phyloP scores from a whole-genome alignment of 2,329 filamentous ascomycete genomes.

The Thielaviopsis populi region DNA sequence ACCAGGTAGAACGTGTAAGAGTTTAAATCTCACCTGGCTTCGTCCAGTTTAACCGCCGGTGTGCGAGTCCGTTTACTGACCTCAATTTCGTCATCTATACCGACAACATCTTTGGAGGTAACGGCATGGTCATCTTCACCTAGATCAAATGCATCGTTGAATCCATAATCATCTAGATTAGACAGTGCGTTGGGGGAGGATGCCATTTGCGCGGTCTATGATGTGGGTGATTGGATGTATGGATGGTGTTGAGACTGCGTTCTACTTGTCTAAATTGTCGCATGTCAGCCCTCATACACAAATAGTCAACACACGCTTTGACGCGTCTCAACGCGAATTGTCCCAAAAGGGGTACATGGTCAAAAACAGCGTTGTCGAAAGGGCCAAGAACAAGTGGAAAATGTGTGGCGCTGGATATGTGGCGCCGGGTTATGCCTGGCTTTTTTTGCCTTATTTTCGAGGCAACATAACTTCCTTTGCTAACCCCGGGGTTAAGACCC shows the following conservation, averaged over 20 bases:
- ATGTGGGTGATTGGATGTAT: neutral
- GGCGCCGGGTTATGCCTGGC: neutral
- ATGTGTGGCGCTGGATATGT: neutral
- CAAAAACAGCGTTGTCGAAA: neutral
- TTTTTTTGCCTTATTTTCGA: neutral
- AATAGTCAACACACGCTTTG: neutral
- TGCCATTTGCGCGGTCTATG: neutral
- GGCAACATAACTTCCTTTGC: neutral
- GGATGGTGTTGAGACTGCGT: neutral
- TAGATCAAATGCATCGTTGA: constrained; percentile 36
- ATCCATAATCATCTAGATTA: constrained; percentile 63
- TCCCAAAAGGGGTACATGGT: constrained; percentile 12
- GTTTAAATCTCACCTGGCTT: constrained; percentile 41
- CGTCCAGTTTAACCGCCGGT: constrained; percentile 75
- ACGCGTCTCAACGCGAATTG: constrained; percentile 8
- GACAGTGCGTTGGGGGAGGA: constrained; percentile 29
- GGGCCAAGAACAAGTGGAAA: neutral
- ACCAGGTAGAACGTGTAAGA: neutral
- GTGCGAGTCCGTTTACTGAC: constrained; percentile 57
- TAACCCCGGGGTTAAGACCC: neutral
- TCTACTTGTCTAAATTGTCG: no score
- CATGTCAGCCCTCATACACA: no score
- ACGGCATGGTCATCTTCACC: constrained; percentile 26
- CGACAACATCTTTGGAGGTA: constrained; percentile 39
- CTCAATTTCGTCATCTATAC: constrained; percentile 76